Evolutionary conservation across 441 rosid genomes (phyloP).

Genomic region (Populus trichocarpa): DNA sequence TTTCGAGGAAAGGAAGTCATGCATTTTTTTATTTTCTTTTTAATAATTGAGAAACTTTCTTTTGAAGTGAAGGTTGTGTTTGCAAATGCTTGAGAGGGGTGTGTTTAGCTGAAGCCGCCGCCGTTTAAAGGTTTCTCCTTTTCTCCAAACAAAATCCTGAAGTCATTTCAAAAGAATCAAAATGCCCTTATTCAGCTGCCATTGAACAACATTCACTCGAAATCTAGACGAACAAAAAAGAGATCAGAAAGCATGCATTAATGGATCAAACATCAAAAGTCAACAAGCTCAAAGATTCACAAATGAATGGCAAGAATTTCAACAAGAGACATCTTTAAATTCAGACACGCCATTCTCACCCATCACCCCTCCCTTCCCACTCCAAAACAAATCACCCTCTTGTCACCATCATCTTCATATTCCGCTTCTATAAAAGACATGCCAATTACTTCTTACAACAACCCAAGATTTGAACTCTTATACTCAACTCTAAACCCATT

Average conservation of each 20-base stretch:
- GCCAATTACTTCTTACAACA: constrained; percentile 20
- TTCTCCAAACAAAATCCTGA: neutral
- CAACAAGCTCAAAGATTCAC: constrained; percentile 9
- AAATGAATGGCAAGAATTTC: constrained; percentile 69
- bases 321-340: constrained; percentile 37
- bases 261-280: constrained; percentile 19
- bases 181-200: neutral
- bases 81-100: neutral
- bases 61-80: neutral
- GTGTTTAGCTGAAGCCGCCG: neutral
- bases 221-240: neutral
- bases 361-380: constrained; percentile 1
- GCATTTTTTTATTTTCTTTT: neutral
- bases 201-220: neutral
- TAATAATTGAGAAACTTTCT: neutral
- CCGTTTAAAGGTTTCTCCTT: neutral
- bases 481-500: constrained; percentile 21
- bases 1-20: neutral
- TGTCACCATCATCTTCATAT: constrained; percentile 18
- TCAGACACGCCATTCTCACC: constrained; percentile 25
- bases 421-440: constrained; percentile 2
- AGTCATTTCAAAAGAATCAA: neutral
- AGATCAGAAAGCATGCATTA: constrained; percentile 9
- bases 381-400: neutral
- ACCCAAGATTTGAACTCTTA: constrained; percentile 30